Evolutionary conservation across 169 alveolate genomes (phyloP), one percentile per base, ranked within the genome.

Genomic region (Plasmodium cynomolgi): DNA sequence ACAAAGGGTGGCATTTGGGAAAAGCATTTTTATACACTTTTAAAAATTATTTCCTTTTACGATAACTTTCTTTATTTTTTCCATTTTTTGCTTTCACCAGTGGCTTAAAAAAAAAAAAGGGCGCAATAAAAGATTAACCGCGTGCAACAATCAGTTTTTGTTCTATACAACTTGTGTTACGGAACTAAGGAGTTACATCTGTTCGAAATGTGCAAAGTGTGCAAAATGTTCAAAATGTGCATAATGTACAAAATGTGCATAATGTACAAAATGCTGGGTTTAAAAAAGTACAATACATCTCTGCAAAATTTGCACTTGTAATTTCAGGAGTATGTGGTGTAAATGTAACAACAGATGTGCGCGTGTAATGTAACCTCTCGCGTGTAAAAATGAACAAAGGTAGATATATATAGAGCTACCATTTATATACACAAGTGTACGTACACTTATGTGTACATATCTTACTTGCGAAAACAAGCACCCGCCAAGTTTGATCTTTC

Each of bases 11-110:
- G n/a, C 41, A 62, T 68, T 26, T 68, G 77, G 31, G 77, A 26
- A 68, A 9, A 68, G 37, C 37, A 68, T 68, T 68, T 68, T 68
- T 68, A 68, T 26, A 68, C 37, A 20, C 31, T 68, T 68, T 68
- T 17, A 26, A 11, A 23, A 9, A 26, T 68, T 68, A 68, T 68
- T 68, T 68, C 41, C 41, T 23, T 23, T 77, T 77, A 37, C 4
- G 26, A 5, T 37, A 77, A 77, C 54, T 77, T 33, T 54, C 15
- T 77, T 39, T 77, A n/a, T 44, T 82, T 82, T 56, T 82, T 68
- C 77, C 37, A 23, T 68, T 68, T 23, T 23, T 23, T 68, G 20
- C 37, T 68, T 68, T 68, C 77, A 68, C 0, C n/a, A 20, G 77
- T 68, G 31, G 39, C n/a, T 68, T 26, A 68, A 68, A 68, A 68